Percentiles rank a stretch among this genome's conserved stretches.
Conservation (phyloP, 352 stramenopile species). For the Globisporangium camurandrum region DNA sequence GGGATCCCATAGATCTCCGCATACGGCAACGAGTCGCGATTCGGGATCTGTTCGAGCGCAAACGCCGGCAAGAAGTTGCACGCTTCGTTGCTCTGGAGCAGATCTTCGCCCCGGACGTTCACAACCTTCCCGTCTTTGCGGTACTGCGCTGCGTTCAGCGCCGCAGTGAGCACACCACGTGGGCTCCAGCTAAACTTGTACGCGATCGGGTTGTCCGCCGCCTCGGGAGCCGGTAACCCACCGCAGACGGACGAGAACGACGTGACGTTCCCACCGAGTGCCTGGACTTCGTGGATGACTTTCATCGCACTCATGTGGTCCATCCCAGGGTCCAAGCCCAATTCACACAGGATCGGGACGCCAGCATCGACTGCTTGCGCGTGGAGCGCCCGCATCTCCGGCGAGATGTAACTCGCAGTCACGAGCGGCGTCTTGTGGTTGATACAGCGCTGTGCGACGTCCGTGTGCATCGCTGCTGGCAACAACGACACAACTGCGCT, state of each 20-base stretch:
- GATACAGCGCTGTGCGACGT: conserved; percentile 87
- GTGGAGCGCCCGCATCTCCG: conserved; percentile 87
- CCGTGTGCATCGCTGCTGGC: conserved; percentile 90
- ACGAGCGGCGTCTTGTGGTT: conserved; percentile 82
- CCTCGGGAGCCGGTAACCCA: conserved; percentile 91
- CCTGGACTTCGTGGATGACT: conserved; percentile 94
- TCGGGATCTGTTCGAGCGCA: conserved; percentile 93
- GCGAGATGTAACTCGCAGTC: conserved; percentile 94
- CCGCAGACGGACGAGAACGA: conserved; percentile 94
- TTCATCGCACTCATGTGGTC: conserved; percentile 97
- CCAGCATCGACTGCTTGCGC: conserved; percentile 61
- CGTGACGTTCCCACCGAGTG: conserved; percentile 79
- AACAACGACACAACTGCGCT: conserved; percentile 94
- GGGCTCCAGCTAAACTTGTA: conserved; percentile 98
- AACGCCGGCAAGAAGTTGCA: conserved; percentile 88
- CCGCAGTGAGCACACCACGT: conserved; percentile 90
- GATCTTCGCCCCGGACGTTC: conserved; percentile 77
- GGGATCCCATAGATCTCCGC: conserved; percentile 92
- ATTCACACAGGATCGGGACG: conserved; percentile 93
- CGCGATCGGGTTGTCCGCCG: conserved; percentile 91
- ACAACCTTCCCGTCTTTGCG: conserved; percentile 79
- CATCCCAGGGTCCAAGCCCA: conserved; percentile 94
- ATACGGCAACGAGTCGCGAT: conserved; percentile 92
- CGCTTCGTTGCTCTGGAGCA: conserved; percentile 80
- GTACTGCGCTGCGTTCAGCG: conserved; percentile 88